phyloP scores from a whole-genome alignment of 306 rosid species.

The Gynostemma pentaphyllum region DNA sequence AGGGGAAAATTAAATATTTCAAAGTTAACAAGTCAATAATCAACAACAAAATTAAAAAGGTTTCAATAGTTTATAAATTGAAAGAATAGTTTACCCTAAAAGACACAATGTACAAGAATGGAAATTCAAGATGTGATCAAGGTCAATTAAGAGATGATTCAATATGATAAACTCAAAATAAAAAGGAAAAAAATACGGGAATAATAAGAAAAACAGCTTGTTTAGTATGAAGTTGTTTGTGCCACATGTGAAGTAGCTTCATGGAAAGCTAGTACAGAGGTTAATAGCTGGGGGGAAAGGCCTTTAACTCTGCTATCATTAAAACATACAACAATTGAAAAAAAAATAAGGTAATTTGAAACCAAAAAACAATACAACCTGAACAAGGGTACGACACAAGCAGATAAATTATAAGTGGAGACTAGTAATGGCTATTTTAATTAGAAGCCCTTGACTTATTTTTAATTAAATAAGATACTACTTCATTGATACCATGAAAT shows the following conservation, averaged over 20 bases:
- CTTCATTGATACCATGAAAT: too few relatives aligned
- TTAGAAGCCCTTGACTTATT: too few relatives aligned
- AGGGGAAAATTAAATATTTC: too few relatives aligned
- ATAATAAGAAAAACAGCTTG: conserved; percentile 71
- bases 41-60: not conserved
- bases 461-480: too few relatives aligned
- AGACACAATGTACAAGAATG: not conserved
- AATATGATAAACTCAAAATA: not conserved
- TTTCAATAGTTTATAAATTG: not conserved
- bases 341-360: too few relatives aligned
- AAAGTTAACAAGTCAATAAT: not conserved
- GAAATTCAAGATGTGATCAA: not conserved
- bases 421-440: too few relatives aligned
- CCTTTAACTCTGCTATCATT: too few relatives aligned
- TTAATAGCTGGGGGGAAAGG: conserved; percentile 62
- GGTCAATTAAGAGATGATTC: not conserved
- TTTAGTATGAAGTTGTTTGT: conserved; percentile 68
- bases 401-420: too few relatives aligned
- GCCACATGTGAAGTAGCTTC: conserved; percentile 85
- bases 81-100: not conserved
- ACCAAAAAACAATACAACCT: too few relatives aligned
- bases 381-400: too few relatives aligned
- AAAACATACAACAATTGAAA: too few relatives aligned
- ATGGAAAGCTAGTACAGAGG: conserved; percentile 72
- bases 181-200: conserved; percentile 45